These are phyloP conservation scores for Lantana camara DNA, from an alignment of 257 asterid genomes.

Conservation along the genomic window DNA sequence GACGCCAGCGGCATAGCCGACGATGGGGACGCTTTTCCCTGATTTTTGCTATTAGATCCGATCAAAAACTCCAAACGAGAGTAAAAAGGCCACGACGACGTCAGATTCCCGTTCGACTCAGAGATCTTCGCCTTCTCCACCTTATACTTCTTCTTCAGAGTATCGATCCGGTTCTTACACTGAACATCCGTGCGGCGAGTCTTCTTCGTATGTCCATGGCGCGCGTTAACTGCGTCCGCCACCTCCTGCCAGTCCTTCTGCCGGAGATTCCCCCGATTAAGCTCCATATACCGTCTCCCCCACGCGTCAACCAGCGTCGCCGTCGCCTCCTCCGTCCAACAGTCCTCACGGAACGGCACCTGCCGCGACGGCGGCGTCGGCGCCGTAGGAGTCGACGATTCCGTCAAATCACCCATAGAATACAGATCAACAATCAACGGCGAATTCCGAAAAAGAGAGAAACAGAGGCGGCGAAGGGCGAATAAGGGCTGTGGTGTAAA, in stretches of 20 bases:
- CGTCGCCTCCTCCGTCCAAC: slow-evolving; percentile 86
- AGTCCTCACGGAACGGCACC: slow-evolving; percentile 62
- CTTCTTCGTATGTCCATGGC: slow-evolving; percentile 57
- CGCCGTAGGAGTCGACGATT: slow-evolving; percentile 41
- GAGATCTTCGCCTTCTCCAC: slow-evolving; percentile 56
- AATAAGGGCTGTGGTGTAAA: slow-evolving; percentile 3
- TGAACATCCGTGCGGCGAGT: slow-evolving; percentile 73
- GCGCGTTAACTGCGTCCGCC: slow-evolving; percentile 61
- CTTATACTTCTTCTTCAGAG: slow-evolving; percentile 73
- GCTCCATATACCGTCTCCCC: slow-evolving; percentile 68
- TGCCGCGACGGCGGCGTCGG: slow-evolving; percentile 36
- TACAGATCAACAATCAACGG: background rate
- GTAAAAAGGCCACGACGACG: slow-evolving; percentile 69
- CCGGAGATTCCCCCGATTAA: slow-evolving; percentile 73
- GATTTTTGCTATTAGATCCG: slow-evolving; percentile 44
- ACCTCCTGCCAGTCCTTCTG: slow-evolving; percentile 79
- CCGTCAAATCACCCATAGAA: slow-evolving; percentile 50
- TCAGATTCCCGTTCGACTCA: slow-evolving; percentile 37
- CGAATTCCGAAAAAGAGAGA: background rate
- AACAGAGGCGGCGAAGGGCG: slow-evolving; percentile 40
- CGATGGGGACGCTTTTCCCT: slow-evolving; percentile 33
- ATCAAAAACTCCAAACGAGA: slow-evolving; percentile 49
- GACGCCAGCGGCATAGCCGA: slow-evolving; percentile 28
- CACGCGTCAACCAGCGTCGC: slow-evolving; percentile 64
- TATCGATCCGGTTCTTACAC: slow-evolving; percentile 75